Evolutionary conservation across 176 grass and related monocot species (phyloP).

Genomic region (Elymus sibiricus): DNA sequence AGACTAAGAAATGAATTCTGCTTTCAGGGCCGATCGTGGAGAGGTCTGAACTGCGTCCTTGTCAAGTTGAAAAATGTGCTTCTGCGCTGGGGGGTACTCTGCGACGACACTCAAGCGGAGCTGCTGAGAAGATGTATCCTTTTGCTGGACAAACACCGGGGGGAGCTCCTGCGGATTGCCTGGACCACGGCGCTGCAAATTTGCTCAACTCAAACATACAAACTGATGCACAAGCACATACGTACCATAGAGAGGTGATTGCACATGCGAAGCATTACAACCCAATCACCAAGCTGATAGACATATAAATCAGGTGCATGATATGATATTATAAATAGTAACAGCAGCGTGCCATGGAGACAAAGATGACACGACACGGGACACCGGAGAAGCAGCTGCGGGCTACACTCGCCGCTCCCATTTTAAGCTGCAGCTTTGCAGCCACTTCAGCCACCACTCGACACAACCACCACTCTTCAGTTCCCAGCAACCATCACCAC

Average conservation of each 20-base stretch:
- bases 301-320: slow-evolving; percentile 9
- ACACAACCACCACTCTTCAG: background rate
- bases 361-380: slow-evolving; percentile 17
- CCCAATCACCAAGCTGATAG: background rate
- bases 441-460: slow-evolving; percentile 53
- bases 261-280: no score
- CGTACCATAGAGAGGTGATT: no score
- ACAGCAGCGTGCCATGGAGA: slow-evolving; percentile 13
- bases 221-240: no score
- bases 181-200: background rate
- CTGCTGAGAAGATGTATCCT: no score
- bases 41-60: no score
- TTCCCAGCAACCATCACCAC: slow-evolving; percentile 1
- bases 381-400: slow-evolving; percentile 49
- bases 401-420: slow-evolving; percentile 40
- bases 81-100: no score
- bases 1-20: no score
- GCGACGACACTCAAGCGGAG: no score
- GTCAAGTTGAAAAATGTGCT: no score
- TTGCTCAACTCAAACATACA: background rate
- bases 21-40: no score
- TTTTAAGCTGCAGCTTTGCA: slow-evolving; percentile 35
- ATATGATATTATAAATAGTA: background rate
- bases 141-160: no score
- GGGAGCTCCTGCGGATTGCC: no score